Conservation (phyloP, 768 basidiomycete species). For the Phallus indusiatus region DNA sequence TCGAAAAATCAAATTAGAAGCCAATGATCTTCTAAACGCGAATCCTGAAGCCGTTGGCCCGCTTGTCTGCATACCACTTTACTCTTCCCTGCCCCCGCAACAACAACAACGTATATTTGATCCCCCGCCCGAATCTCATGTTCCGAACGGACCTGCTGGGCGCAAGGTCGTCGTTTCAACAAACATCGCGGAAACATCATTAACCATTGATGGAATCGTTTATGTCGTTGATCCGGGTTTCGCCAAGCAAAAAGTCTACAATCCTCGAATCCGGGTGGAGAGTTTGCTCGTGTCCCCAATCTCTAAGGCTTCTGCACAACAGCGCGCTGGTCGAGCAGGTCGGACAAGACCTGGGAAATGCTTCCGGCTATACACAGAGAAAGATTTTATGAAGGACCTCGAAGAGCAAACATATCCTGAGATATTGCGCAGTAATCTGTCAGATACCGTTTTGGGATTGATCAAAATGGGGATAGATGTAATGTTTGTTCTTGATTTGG, state of each 20-base stretch:
- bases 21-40: conserved; percentile 68
- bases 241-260: conserved; percentile 97
- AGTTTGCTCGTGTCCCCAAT: conserved; percentile 89
- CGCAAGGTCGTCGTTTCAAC: conserved; percentile 93
- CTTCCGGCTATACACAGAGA: conserved; percentile 93
- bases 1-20: conserved; percentile 84
- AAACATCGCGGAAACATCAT: conserved; percentile 99
- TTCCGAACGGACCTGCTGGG: conserved; percentile 65
- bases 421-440: conserved; percentile 87
- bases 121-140: conserved; percentile 57
- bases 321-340: conserved; percentile 92
- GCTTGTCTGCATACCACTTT: conserved; percentile 82
- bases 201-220: too few relatives aligned
- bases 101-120: conserved; percentile 98
- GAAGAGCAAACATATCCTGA: conserved; percentile 98
- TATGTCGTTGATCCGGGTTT: conserved; percentile 96
- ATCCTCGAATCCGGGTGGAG: conserved; percentile 94
- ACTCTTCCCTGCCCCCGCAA: conserved; percentile 87
- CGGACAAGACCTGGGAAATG: conserved; percentile 96
- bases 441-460: conserved; percentile 86
- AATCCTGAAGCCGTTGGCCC: conserved; percentile 76
- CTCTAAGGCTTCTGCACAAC: conserved; percentile 93
- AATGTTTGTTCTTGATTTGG: conserved; percentile 4
- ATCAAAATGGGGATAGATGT: conserved; percentile 91
- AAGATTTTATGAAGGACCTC: conserved; percentile 91